Evolutionary conservation across 352 stramenopile genomes (phyloP).

Genomic region (Thraustochytrium sp.): DNA sequence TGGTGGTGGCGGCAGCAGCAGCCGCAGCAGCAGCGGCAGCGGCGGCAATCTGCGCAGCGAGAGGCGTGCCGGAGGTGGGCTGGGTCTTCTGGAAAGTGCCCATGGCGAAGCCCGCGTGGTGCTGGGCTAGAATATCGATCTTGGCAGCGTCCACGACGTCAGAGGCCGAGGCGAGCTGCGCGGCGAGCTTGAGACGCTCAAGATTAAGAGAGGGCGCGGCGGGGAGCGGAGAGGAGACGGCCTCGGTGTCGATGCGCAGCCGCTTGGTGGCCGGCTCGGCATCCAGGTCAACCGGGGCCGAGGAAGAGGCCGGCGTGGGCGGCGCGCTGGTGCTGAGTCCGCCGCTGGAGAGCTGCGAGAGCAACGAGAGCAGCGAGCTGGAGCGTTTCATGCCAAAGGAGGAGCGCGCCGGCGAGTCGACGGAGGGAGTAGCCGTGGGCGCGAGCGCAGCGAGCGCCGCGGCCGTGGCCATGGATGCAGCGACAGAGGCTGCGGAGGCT

Average conservation of each 20-base stretch:
- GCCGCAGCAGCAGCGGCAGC: not conserved
- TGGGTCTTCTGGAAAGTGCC: constrained; percentile 8
- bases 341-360: constrained; percentile 10
- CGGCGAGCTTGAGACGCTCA: not conserved
- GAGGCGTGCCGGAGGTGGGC: no score
- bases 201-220: not conserved
- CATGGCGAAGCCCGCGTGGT: not conserved
- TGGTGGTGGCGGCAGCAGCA: not conserved
- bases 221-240: not conserved
- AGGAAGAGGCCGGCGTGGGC: not conserved
- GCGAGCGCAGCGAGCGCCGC: not conserved
- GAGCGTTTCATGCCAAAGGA: not conserved
- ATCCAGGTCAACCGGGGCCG: not conserved
- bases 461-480: not conserved
- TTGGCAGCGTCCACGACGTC: not conserved
- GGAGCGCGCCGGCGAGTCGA: not conserved
- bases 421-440: not conserved
- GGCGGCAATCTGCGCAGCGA: not conserved
- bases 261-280: not conserved
- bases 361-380: not conserved
- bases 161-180: not conserved
- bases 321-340: not conserved
- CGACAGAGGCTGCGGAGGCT: not conserved
- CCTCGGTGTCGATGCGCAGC: not conserved
- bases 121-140: not conserved